These are phyloP conservation scores for Gentiana macrophylla DNA, from an alignment of 257 asterid genomes.

Conservation along the genomic window DNA sequence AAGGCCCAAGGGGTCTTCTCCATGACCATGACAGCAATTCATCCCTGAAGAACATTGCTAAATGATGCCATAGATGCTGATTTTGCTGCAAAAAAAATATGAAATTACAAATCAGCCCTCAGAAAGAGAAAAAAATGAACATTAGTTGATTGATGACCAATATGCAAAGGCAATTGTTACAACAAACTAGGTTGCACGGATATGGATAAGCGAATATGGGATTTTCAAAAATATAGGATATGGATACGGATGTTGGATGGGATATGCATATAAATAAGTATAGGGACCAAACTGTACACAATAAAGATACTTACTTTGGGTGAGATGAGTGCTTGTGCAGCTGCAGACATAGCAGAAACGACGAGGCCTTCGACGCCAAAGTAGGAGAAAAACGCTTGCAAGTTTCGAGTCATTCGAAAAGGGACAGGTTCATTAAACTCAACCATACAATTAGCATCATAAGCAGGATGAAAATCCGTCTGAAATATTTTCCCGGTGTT, in stretches of 20 bases:
- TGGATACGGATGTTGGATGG: no score
- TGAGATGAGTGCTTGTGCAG: constrained; percentile 94
- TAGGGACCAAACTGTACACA: not conserved
- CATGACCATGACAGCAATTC: constrained; percentile 97
- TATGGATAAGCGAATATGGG: no score
- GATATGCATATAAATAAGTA: no score
- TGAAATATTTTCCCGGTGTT: constrained; percentile 95
- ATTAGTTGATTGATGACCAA: no score
- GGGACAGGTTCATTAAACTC: constrained; percentile 97
- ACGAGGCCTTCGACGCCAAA: constrained; percentile 96
- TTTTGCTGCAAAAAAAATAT: constrained; percentile 61
- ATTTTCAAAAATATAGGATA: no score
- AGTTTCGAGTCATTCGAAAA: constrained; percentile 90
- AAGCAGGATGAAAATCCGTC: constrained; percentile 97
- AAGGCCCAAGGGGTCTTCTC: constrained; percentile 89
- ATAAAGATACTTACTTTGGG: constrained; percentile 59
- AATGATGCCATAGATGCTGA: constrained; percentile 94
- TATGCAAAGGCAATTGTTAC: no score
- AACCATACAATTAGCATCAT: constrained; percentile 92
- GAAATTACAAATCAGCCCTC: constrained; percentile 10
- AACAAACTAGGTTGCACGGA: no score
- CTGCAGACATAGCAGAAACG: constrained; percentile 92
- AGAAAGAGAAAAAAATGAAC: not conserved
- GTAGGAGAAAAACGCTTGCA: constrained; percentile 92
- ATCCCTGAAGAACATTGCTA: constrained; percentile 99